phyloP scores from a whole-genome alignment of 176 grass and related monocot genomes.

The Oryza brachyantha region DNA sequence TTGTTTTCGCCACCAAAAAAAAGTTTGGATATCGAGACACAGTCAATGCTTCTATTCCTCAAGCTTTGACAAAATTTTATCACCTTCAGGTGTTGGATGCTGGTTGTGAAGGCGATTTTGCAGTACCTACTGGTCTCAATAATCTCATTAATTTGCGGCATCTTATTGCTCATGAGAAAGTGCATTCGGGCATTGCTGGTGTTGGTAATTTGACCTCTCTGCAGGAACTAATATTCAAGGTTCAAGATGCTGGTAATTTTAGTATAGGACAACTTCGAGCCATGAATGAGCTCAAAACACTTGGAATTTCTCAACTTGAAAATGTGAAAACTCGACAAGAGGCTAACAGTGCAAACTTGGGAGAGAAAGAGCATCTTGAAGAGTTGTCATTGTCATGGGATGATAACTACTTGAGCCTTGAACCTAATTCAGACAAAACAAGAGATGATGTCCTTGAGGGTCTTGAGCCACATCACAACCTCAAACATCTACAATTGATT shows the following conservation, averaged over 20 bases:
- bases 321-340: conserved; percentile 19
- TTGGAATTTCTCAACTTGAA: conserved; percentile 10
- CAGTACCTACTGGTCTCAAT: background rate
- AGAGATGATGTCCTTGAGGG: conserved; percentile 27
- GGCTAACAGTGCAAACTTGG: background rate
- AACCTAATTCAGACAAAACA: background rate
- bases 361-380: background rate
- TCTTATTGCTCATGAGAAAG: conserved; percentile 19
- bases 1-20: too few relatives aligned
- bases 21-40: background rate
- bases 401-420: background rate
- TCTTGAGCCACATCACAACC: conserved; percentile 28
- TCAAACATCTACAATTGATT: conserved; percentile 27
- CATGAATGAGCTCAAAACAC: conserved; percentile 29
- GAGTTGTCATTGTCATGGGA: background rate
- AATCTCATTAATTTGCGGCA: conserved; percentile 36
- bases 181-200: background rate
- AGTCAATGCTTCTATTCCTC: background rate
- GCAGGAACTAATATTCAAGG: conserved; percentile 31
- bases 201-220: conserved; percentile 26
- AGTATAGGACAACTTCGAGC: conserved; percentile 29
- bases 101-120: background rate
- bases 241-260: conserved; percentile 19
- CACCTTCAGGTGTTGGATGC: conserved; percentile 35
- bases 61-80: background rate